Percentiles rank a stretch among this genome's conserved stretches.
Conservation (phyloP, 768 basidiomycete genomes). For the Tylopilus intermedius region DNA sequence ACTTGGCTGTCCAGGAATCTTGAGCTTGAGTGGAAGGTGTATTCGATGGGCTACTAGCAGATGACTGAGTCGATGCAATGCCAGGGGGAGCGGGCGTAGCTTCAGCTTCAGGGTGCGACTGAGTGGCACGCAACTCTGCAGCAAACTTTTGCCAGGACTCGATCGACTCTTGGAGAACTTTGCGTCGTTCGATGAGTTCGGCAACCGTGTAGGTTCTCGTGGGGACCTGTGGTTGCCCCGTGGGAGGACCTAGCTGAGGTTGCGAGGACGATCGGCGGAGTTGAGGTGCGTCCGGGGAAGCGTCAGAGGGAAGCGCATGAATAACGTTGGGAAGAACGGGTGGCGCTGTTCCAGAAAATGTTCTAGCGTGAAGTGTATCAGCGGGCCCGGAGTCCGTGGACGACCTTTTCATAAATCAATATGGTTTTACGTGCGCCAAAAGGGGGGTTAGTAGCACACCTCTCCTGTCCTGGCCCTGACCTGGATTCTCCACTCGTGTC, state of each 20-base stretch:
- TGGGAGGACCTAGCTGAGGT: conserved; percentile 20
- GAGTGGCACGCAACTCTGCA: conserved; percentile 16
- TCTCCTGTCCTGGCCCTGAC: conserved; percentile 4
- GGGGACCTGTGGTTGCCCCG: conserved; percentile 11
- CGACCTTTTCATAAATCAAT: conserved; percentile 14
- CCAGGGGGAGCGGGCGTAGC: neutral
- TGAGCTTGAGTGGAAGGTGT: conserved; percentile 7
- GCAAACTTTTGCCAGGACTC: conserved; percentile 18
- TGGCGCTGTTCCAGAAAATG: conserved; percentile 3
- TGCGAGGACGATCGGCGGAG: conserved; percentile 29
- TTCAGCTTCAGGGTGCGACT: conserved; percentile 12
- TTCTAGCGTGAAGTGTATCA: neutral
- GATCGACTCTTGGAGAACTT: conserved; percentile 26
- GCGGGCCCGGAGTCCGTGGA: neutral
- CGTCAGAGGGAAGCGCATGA: conserved; percentile 2
- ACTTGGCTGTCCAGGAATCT: conserved; percentile 20
- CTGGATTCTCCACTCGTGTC: neutral
- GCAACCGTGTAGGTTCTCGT: conserved; percentile 21
- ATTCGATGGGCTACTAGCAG: neutral
- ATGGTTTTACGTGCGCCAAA: conserved; percentile 2
- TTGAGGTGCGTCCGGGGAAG: conserved; percentile 14
- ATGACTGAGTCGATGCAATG: neutral
- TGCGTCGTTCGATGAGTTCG: conserved; percentile 24
- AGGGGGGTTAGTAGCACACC: conserved; percentile 11
- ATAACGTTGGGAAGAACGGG: neutral